Evolutionary conservation across 2,329 filamentous ascomycete genomes (phyloP).

Genomic region (Hypoxylon sp.): DNA sequence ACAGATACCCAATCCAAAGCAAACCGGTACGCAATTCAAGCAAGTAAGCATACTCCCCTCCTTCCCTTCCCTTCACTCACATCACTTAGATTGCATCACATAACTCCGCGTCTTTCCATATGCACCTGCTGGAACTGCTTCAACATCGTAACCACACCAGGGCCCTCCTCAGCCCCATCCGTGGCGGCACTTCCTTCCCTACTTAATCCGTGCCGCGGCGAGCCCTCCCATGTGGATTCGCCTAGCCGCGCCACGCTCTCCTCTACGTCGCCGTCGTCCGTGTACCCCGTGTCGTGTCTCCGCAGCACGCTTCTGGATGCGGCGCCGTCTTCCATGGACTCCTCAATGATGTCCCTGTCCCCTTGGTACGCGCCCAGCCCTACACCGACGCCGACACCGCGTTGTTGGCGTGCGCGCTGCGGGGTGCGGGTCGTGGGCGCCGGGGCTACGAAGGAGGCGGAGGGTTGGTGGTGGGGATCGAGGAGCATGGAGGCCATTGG

Average conservation of each 20-base stretch:
- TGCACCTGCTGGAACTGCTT: conserved; percentile 71
- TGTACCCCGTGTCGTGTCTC: conserved; percentile 60
- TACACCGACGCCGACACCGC: conserved; percentile 52
- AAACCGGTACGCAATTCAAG: too few relatives aligned
- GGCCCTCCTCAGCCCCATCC: conserved; percentile 60
- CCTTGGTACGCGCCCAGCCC: conserved; percentile 56
- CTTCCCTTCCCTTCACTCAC: neutral
- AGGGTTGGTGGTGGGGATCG: conserved; percentile 81
- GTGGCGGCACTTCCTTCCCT: conserved; percentile 64
- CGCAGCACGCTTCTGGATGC: conserved; percentile 55
- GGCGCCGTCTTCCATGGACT: conserved; percentile 64
- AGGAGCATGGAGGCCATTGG: conserved; percentile 80
- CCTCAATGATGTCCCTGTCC: conserved; percentile 68
- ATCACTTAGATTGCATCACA: conserved; percentile 29
- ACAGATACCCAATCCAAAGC: neutral
- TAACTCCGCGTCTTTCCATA: conserved; percentile 61
- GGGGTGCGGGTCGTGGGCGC: conserved; percentile 57
- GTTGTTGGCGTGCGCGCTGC: conserved; percentile 61
- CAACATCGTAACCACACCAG: conserved; percentile 69
- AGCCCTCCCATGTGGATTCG: conserved; percentile 72
- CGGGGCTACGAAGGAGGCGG: conserved; percentile 57
- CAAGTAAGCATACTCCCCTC: neutral
- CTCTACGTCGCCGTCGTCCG: conserved; percentile 71
- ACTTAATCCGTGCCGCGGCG: conserved; percentile 64
- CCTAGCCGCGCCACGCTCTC: conserved; percentile 65